These are phyloP conservation scores for Sordariomycetes sp. DNA, from an alignment of 2,329 filamentous ascomycete genomes.

Conservation along the genomic window DNA sequence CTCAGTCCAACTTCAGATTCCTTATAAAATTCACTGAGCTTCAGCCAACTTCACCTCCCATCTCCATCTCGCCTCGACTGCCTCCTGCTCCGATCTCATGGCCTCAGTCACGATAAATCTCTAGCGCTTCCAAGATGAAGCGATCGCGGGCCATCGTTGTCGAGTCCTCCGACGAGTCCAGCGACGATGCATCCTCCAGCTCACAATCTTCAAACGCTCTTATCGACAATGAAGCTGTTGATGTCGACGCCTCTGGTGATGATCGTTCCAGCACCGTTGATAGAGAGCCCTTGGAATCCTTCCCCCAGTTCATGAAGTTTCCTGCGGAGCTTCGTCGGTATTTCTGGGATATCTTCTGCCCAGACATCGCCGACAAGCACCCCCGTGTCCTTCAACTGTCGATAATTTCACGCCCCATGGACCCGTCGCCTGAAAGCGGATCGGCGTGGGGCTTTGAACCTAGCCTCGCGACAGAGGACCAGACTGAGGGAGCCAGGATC, in stretches of 20 bases:
- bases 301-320: slow-evolving; percentile 14
- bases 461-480: background rate
- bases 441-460: background rate
- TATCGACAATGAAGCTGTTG: slow-evolving; percentile 1
- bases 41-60: too few relatives aligned
- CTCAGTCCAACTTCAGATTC: too few relatives aligned
- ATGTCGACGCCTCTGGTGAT: background rate
- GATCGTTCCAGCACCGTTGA: background rate
- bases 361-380: slow-evolving; percentile 11
- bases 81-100: too few relatives aligned
- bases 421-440: background rate
- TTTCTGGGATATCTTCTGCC: slow-evolving; percentile 23
- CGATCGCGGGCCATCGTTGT: too few relatives aligned
- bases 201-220: background rate
- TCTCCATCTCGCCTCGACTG: too few relatives aligned
- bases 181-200: background rate
- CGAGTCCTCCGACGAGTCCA: slow-evolving; percentile 2
- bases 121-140: too few relatives aligned
- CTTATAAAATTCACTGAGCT: too few relatives aligned
- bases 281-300: background rate
- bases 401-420: background rate
- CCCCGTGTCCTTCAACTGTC: slow-evolving; percentile 12
- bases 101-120: too few relatives aligned
- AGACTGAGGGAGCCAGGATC: slow-evolving; percentile 1
- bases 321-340: slow-evolving; percentile 22